Evolutionary conservation across 192 early-diverging fungal genomes (phyloP), one percentile per base, ranked within the genome.

Genomic region (Coemansia umbellata): DNA sequence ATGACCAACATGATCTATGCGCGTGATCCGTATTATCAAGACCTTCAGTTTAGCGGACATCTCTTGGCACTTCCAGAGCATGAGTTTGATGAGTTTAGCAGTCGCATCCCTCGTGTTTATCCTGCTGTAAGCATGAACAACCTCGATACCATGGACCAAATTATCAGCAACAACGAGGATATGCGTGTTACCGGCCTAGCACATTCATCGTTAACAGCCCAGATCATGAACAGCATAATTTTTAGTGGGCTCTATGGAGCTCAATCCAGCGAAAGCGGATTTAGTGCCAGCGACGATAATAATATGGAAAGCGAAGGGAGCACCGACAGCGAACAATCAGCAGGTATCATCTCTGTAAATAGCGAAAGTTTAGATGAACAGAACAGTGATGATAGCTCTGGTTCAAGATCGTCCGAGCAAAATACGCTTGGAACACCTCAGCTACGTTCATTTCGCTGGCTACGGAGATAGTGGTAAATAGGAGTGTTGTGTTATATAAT

Each of bases 1-100:
- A 59, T 48, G 27, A 32, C 44, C 23, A 43, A 55, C 3, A 19
- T 47, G 28, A 40, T 55, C 6, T 74, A 74, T 31, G 27, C 55
- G 3, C 23, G 10, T 0, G 71, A 74, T 50, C 71, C 64, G 3
- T 74, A 74, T 28, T 13, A 24, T 3, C 27, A 58, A 15, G 64
- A 51, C 9, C 55, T 74, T 22, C 32, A 49, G 22, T 32, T 27
- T 28, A 45, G 43, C 11, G 43, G 43, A 0, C 43, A 45, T 26
- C 26, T 45, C 7, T 13, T 45, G 24, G 24, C 14, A 26, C 28
- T 26, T 14, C 43, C 26, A 0, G 21, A 45, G 39, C 39, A 41
- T 27, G n/a, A 21, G 27, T 41, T 47, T 37, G 22, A 58, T n/a
- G 42, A 18, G 22, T 24, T 35, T 45, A 32, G 30, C 11, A 24